Base-by-base conservation (phyloP, 441 rosid genomes). In the Raphanus hybrid region DNA sequence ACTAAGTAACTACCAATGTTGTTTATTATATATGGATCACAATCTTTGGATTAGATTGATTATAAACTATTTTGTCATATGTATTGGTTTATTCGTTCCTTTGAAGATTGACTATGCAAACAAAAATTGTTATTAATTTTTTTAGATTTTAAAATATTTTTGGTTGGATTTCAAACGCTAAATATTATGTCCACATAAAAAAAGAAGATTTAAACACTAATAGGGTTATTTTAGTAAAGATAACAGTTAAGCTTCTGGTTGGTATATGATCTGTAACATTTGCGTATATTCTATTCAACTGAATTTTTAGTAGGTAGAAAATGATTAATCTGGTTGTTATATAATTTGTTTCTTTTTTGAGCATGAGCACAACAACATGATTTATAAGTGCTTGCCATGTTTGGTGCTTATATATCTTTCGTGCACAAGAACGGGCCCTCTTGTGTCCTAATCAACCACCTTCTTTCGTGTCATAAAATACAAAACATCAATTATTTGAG, bases 331-430 rank as follows among this genome's bases (percentile, higher is more conserved):
- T 35, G 16, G 64, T 68, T 29, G 59, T 67, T 73, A 52, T 39
- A 23, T 7, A 57, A 16, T 41, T 29, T 20, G 15, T 15, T 50
- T 73, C 41, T 7, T 11, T 73, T 65, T 43, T 6, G 54, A 65
- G 35, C 41, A 67, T 48, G 3, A 72, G 7, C 64, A 72, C 48
- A 62, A 54, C 58, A 54, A 69, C 82, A 79, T 74, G 82, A 69
- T 74, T 70, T 68, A 73, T 0, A 73, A 78, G 82, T 78, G 82
- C 71, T 78, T 73, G 29, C 67, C 82, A 78, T 73, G 82, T 78
- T 34, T 73, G 70, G 35, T 78, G 39, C 27, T 72, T 0, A 0
- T 62, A 4, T 67, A 34, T 11, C 35, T 16, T 67, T 60, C 64
- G 52, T 67, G 57, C 23, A 48, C 69, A 58, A 58, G 15, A 55